Evolutionary conservation across 2,329 filamentous ascomycete species (phyloP).

Genomic region (Sclerotinia glacialis): DNA sequence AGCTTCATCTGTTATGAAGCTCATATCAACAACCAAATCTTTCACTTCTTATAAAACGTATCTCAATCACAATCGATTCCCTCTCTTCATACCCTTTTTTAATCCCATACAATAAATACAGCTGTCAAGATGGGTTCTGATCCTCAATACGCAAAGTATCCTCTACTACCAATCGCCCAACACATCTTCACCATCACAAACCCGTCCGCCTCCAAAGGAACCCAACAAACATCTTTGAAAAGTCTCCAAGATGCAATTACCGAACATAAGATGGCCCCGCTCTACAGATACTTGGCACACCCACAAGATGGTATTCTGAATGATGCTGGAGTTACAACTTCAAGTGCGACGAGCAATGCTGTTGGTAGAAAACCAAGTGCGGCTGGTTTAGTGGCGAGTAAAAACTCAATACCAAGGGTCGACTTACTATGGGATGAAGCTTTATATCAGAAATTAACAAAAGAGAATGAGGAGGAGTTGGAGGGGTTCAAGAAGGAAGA

Average conservation of each 20-base stretch:
- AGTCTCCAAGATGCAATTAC: slow-evolving; percentile 77
- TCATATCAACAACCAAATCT: slow-evolving; percentile 22
- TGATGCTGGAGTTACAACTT: slow-evolving; percentile 46
- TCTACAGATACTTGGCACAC: slow-evolving; percentile 82
- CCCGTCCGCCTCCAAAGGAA: slow-evolving; percentile 62
- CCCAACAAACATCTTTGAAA: slow-evolving; percentile 70
- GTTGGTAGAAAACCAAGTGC: slow-evolving; percentile 66
- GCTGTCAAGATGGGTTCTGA: slow-evolving; percentile 65
- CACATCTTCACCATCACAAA: slow-evolving; percentile 86
- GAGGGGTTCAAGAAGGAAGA: slow-evolving; percentile 78
- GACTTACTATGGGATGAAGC: slow-evolving; percentile 87
- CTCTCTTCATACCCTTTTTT: neutral
- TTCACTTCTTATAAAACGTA: slow-evolving; percentile 7
- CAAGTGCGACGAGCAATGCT: slow-evolving; percentile 50
- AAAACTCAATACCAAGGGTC: slow-evolving; percentile 60
- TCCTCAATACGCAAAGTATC: slow-evolving; percentile 82
- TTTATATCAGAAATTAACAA: slow-evolving; percentile 73
- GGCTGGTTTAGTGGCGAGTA: slow-evolving; percentile 72
- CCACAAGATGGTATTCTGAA: slow-evolving; percentile 64
- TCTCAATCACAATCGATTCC: neutral
- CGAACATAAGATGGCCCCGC: slow-evolving; percentile 81
- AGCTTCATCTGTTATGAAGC: slow-evolving; percentile 29
- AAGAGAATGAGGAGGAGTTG: slow-evolving; percentile 75
- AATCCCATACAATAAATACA: neutral
- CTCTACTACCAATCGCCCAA: slow-evolving; percentile 76